phyloP scores from a whole-genome alignment of 2,329 filamentous ascomycete species.

The Boeremia exigua region DNA sequence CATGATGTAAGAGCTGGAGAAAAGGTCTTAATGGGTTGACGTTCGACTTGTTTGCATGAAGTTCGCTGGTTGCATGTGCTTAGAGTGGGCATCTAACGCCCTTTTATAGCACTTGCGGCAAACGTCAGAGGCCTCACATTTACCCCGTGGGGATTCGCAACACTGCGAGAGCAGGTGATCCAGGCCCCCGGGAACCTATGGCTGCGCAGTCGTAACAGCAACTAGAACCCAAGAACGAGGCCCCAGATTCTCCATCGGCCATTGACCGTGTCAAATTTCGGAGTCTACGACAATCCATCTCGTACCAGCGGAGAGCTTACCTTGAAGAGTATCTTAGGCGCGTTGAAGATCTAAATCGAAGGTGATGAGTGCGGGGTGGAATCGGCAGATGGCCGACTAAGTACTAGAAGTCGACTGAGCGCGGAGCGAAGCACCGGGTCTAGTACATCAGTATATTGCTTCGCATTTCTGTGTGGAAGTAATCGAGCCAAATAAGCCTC shows the following conservation, averaged over 20 bases:
- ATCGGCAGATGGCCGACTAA: conserved; percentile 11
- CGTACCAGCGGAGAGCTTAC: neutral
- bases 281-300: neutral
- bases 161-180: too few relatives aligned
- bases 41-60: neutral
- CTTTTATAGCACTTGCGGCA: neutral
- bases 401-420: neutral
- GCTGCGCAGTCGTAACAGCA: neutral
- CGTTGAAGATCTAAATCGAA: neutral
- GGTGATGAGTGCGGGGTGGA: neutral
- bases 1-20: conserved; percentile 6
- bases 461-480: neutral
- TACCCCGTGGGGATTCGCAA: too few relatives aligned
- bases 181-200: neutral
- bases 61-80: neutral
- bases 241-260: conserved; percentile 6
- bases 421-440: neutral
- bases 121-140: too few relatives aligned
- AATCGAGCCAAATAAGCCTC: conserved; percentile 4
- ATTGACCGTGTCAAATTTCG: neutral
- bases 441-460: neutral
- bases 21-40: neutral
- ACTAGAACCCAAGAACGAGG: conserved; percentile 1
- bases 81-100: neutral
- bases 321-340: neutral